Base-by-base conservation (phyloP, 2,329 filamentous ascomycete genomes). In the Alternaria novae-zelandiae region DNA sequence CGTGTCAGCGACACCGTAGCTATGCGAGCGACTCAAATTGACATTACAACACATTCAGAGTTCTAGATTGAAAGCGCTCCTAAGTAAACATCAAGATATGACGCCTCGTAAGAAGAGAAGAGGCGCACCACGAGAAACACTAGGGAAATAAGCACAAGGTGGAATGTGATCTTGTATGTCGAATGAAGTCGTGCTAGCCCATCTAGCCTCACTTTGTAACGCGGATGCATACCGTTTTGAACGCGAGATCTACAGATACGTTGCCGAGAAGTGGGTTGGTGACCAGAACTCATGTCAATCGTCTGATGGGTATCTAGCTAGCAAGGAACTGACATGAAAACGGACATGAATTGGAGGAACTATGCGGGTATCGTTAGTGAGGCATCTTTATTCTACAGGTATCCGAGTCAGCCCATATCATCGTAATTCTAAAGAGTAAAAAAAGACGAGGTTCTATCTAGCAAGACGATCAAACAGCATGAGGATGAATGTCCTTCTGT, bases 401-500 rank as follows among this genome's bases (percentile, higher is more conserved):
- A 41, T 41, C 15, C 36, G 36, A 41, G n/a, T 17, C 36, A 41
- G 36, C 36, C 15, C 36, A 41, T 17, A 41, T 17, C 20, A 32
- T 23, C 49, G 26, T 51, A 21, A 51, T 30, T 15, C 17, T 13
- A 36, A 15, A 11, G 21, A 21, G 17, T 15, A 21, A 51, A 51
- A 28, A 26, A 36, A 32, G 32, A 32, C 0, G 3, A 41, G 36
- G n/a, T 41, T 12, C 10, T 8, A 21, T 30, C 5, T 2, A 32
- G 28, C 49, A 20, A 32, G 26, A 51, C 28, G 32, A 28, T 61
- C 44, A 67, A 17, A 66, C 51, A 63, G 54, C 54, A 44, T 67
- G 63, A 13, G 50, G n/a, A 26, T 66, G 49, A 5, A 65, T 15
- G 43, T 71, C 68, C 12, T 13, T 54, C 13, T 69, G 66, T 57